phyloP scores from a whole-genome alignment of 768 basidiomycete species.

The Sutorius australiensis region DNA sequence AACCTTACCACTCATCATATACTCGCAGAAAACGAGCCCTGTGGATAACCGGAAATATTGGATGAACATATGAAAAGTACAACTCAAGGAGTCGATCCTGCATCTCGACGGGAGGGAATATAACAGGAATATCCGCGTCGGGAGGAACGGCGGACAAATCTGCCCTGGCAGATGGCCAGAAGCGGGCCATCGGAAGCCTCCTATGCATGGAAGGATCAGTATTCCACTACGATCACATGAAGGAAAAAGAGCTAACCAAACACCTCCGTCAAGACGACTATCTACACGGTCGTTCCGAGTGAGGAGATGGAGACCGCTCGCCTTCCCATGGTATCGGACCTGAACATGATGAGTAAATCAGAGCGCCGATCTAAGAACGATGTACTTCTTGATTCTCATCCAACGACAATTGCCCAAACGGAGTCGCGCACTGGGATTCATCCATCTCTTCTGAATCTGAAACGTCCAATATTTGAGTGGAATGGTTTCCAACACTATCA shows the following conservation, averaged over 20 bases:
- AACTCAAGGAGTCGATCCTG: conserved; percentile 69
- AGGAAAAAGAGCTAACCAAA: conserved; percentile 46
- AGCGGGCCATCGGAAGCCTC: conserved; percentile 70
- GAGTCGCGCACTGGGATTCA: conserved; percentile 45
- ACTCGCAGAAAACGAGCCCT: conserved; percentile 65
- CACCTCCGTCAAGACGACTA: conserved; percentile 62
- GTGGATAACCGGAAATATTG: conserved; percentile 78
- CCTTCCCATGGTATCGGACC: conserved; percentile 81
- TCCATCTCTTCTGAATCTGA: conserved; percentile 37
- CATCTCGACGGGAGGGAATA: conserved; percentile 55
- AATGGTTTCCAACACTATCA: neutral
- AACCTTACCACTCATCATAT: conserved; percentile 49
- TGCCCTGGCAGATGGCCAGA: conserved; percentile 62
- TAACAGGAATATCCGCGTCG: conserved; percentile 43
- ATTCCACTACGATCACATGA: conserved; percentile 2
- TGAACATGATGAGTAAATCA: conserved; percentile 31
- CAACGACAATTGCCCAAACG: conserved; percentile 66
- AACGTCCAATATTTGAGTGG: conserved; percentile 18
- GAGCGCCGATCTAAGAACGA: neutral
- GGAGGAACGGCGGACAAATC: conserved; percentile 35
- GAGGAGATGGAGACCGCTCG: conserved; percentile 74
- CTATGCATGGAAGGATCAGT: conserved; percentile 33
- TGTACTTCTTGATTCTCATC: conserved; percentile 72
- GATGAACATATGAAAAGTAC: conserved; percentile 83
- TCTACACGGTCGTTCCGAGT: conserved; percentile 62